phyloP scores from a whole-genome alignment of 2,329 filamentous ascomycete species.

The Colletotrichum salicis region DNA sequence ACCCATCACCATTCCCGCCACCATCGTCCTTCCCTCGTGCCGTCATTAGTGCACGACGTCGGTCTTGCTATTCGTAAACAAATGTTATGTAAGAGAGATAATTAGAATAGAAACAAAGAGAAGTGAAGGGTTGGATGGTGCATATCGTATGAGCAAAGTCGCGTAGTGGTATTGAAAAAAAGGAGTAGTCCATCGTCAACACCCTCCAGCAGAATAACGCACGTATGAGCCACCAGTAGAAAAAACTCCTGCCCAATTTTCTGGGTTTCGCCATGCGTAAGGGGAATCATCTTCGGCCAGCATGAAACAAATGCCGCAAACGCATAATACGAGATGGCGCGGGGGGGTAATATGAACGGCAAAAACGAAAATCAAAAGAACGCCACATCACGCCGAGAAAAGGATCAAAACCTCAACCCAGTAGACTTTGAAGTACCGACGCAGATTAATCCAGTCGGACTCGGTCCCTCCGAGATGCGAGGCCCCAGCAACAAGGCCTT shows the following conservation, averaged over 20 bases:
- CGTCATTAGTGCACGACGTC: conserved; percentile 28
- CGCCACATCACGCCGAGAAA: conserved; percentile 6
- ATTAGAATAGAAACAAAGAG: conserved; percentile 24
- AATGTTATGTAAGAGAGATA: conserved; percentile 21
- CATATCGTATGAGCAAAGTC: conserved; percentile 18
- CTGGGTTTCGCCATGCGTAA: conserved; percentile 35
- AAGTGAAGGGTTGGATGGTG: conserved; percentile 12
- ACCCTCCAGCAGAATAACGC: conserved; percentile 20
- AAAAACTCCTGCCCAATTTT: conserved; percentile 34
- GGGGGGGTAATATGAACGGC: conserved; percentile 27
- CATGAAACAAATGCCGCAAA: conserved; percentile 31
- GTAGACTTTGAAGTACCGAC: conserved; percentile 3
- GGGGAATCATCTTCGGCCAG: conserved; percentile 34
- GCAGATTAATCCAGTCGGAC: conserved; percentile 40
- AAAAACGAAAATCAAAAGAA: conserved; percentile 2
- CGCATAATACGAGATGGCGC: conserved; percentile 26
- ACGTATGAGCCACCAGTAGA: conserved; percentile 27
- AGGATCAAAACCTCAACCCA: background rate
- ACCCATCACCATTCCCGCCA: background rate
- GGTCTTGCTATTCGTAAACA: conserved; percentile 26
- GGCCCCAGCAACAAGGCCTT: conserved; percentile 37
- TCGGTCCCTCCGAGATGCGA: conserved; percentile 2
- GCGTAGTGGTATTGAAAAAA: conserved; percentile 32
- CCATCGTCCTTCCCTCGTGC: conserved; percentile 23
- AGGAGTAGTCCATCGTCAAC: background rate